Percentiles rank a stretch among this genome's conserved stretches.
Conservation (phyloP, 139 green algal species). For the Coccomyxa sp. region DNA sequence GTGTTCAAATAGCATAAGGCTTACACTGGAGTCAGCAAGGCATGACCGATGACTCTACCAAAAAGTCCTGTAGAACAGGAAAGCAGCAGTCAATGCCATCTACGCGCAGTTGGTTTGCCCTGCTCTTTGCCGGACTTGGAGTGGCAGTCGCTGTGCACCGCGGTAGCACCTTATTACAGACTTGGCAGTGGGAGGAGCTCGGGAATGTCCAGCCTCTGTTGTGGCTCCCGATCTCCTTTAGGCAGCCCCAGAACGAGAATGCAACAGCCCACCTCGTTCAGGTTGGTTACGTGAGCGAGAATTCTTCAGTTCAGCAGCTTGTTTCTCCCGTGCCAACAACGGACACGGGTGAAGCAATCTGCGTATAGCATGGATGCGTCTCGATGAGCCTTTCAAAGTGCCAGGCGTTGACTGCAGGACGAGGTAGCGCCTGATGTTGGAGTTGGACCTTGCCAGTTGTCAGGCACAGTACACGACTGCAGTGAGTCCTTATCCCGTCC, state of each 20-base stretch:
- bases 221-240: neutral
- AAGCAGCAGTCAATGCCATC: neutral
- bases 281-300: neutral
- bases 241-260: neutral
- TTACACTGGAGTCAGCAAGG: too few species aligned
- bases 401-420: neutral
- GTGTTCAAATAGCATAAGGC: neutral
- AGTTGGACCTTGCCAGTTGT: slow-evolving; percentile 30
- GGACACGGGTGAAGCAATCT: neutral
- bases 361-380: neutral
- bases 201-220: neutral
- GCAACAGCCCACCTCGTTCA: neutral
- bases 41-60: neutral
- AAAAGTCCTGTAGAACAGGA: neutral
- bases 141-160: neutral
- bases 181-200: neutral
- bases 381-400: neutral
- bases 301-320: neutral
- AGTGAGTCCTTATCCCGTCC: slow-evolving; percentile 19
- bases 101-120: neutral
- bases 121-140: neutral
- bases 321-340: neutral
- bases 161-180: neutral
- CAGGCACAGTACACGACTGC: slow-evolving; percentile 41
- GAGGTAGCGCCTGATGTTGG: neutral